Evolutionary conservation across 202 grass and related monocot species (phyloP).

Genomic region (Saccharum hybrid): DNA sequence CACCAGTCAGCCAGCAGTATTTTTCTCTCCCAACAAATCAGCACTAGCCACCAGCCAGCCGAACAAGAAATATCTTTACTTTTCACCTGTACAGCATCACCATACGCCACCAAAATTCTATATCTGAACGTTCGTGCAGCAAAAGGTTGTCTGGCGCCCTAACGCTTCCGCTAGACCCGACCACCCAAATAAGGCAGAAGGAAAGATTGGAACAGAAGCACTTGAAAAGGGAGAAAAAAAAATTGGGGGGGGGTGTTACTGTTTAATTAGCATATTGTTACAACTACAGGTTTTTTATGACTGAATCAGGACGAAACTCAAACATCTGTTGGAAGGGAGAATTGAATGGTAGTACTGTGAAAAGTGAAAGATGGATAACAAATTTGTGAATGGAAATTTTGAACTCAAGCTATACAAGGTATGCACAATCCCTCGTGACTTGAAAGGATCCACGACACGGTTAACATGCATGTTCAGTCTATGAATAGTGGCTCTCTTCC

Average conservation of each 20-base stretch:
- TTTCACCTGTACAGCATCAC: background rate
- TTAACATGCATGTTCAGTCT: conserved; percentile 8
- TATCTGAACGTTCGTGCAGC: background rate
- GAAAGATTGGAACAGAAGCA: background rate
- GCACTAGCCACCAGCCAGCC: too few species aligned
- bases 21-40: too few species aligned
- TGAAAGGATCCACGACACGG: background rate
- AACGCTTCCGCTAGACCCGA: background rate
- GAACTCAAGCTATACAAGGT: conserved; percentile 13
- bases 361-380: conserved; percentile 21
- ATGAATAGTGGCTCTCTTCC: background rate
- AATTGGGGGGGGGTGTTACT: background rate
- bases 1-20: too few species aligned
- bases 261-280: conserved; percentile 13
- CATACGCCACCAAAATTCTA: background rate
- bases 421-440: conserved; percentile 4
- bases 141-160: background rate
- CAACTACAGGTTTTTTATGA: background rate
- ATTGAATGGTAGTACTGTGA: background rate
- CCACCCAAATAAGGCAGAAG: background rate
- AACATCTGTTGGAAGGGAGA: background rate
- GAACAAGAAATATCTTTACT: too few species aligned
- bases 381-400: background rate
- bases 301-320: background rate
- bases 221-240: background rate